Evolutionary conservation across 306 rosid species (phyloP).

Genomic region (Acacia acuminata): DNA sequence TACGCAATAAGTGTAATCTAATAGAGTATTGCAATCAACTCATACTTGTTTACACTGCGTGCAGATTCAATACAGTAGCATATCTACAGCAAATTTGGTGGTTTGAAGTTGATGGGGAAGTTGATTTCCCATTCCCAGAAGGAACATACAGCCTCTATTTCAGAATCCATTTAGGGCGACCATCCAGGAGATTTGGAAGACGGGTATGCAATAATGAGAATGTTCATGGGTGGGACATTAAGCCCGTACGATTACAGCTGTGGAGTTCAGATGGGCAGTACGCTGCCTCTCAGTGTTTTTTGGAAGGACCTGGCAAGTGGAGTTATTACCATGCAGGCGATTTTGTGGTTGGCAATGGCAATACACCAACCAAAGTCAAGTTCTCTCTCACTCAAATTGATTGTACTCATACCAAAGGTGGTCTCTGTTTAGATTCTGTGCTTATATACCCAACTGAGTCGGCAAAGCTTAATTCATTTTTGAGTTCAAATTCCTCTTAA

Average conservation of each 20-base stretch:
- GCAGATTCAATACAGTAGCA: slow-evolving; percentile 69
- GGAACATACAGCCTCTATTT: slow-evolving; percentile 85
- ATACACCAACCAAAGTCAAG: slow-evolving; percentile 58
- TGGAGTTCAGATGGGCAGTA: slow-evolving; percentile 86
- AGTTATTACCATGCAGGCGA: slow-evolving; percentile 72
- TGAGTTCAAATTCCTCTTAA: slow-evolving; percentile 37
- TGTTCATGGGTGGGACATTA: slow-evolving; percentile 92
- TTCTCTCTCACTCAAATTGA: slow-evolving; percentile 95
- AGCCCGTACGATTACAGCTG: slow-evolving; percentile 83
- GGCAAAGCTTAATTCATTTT: slow-evolving; percentile 57
- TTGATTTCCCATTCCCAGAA: slow-evolving; percentile 85
- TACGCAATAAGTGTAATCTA: not conserved
- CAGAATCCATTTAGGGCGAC: slow-evolving; percentile 68
- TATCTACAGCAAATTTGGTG: slow-evolving; percentile 97
- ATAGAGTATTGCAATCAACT: not conserved
- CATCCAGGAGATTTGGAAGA: slow-evolving; percentile 77
- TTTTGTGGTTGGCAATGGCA: slow-evolving; percentile 65
- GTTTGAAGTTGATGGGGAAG: slow-evolving; percentile 93
- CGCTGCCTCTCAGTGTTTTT: slow-evolving; percentile 61
- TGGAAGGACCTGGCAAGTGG: slow-evolving; percentile 79
- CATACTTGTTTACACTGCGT: not conserved
- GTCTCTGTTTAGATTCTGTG: slow-evolving; percentile 89
- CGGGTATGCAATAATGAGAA: slow-evolving; percentile 68
- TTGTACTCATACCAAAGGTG: slow-evolving; percentile 96
- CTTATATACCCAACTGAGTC: slow-evolving; percentile 62